Base-by-base conservation (phyloP, 2,329 filamentous ascomycete species). In the Penicillium sumatraense region DNA sequence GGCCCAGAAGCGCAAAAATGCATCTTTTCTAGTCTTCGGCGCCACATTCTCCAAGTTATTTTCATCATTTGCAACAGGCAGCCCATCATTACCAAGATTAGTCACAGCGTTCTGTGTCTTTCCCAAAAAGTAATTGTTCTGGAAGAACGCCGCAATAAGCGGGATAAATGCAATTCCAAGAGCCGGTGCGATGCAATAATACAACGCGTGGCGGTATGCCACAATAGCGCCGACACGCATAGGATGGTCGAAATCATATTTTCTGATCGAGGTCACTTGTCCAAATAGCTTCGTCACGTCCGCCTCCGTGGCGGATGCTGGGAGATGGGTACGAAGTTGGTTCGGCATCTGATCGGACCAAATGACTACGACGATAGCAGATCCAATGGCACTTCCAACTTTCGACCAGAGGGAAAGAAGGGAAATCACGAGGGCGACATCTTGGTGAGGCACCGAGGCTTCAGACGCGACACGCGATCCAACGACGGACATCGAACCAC, bases 61-160 rank as follows among this genome's bases (percentile, higher is more conserved):
- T 18, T 24, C 33, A n/a, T 52, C 44, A 16, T 49, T 41, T 5
- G 36, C 20, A 21, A 52, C 5, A 14, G 27, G 36, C 21, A 47
- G 23, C 2, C 53, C 53, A 46, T 56, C 53, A 38, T 56, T 56
- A 5, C 48, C 53, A 35, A 56, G 18, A 38, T 56, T 48, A 7
- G 45, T 49, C 14, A 54, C 51, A 24, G 41, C 48, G 31, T 54
- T 56, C 40, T 56, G 53, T 5, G 41, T 40, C 27, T 48, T 56
- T 4, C 48, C 41, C 13, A 56, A 24, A 29, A 51, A 48, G 31
- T 51, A 56, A n/a, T 54, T 41, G 9, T 13, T 54, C 44, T 54
- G 51, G 26, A 50, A 46, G 9, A 54, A 45, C 1, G 47, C 23
- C 3, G 49, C 27, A 27, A 49, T 40, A 5, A 52, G 29, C 9